These are phyloP conservation scores for Akanthomyces muscarius DNA, from an alignment of 2,329 filamentous ascomycete species.

Conservation along the genomic window DNA sequence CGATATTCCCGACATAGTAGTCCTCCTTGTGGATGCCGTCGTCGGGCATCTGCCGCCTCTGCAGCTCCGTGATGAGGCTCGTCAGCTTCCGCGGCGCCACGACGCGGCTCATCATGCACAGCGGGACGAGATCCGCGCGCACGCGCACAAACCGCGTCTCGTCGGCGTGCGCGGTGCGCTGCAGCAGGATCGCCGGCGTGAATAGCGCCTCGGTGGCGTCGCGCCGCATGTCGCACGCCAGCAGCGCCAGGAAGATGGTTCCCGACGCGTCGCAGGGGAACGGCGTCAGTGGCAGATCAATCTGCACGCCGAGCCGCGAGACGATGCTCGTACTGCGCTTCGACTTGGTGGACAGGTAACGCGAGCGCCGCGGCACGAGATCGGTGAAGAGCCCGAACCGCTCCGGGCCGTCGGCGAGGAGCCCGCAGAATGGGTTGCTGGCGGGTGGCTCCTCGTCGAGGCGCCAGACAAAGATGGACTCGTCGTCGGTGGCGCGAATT, in stretches of 20 bases:
- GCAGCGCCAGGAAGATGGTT: slow-evolving; percentile 27
- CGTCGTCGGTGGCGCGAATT: slow-evolving; percentile 19
- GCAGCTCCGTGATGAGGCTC: slow-evolving; percentile 20
- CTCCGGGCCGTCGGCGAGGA: slow-evolving; percentile 8
- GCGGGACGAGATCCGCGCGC: slow-evolving; percentile 24
- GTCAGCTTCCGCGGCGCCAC: slow-evolving; percentile 24
- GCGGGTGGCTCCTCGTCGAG: background rate
- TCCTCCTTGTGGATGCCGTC: background rate
- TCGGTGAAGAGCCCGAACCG: background rate
- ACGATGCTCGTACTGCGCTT: background rate
- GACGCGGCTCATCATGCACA: slow-evolving; percentile 28
- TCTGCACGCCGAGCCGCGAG: background rate
- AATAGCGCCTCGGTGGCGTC: slow-evolving; percentile 20
- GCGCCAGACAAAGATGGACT: slow-evolving; percentile 22
- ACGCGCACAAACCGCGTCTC: slow-evolving; percentile 27
- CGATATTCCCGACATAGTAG: background rate
- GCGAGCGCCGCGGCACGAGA: background rate
- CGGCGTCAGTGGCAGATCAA: slow-evolving; percentile 23
- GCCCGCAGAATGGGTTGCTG: background rate
- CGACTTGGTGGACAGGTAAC: background rate
- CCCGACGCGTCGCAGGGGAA: slow-evolving; percentile 25
- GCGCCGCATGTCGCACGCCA: slow-evolving; percentile 28
- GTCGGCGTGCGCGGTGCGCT: slow-evolving; percentile 27
- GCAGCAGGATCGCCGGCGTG: slow-evolving; percentile 27
- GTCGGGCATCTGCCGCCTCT: slow-evolving; percentile 17